Base-by-base conservation (phyloP, 352 stramenopile genomes). In the Pythium periplocum region DNA sequence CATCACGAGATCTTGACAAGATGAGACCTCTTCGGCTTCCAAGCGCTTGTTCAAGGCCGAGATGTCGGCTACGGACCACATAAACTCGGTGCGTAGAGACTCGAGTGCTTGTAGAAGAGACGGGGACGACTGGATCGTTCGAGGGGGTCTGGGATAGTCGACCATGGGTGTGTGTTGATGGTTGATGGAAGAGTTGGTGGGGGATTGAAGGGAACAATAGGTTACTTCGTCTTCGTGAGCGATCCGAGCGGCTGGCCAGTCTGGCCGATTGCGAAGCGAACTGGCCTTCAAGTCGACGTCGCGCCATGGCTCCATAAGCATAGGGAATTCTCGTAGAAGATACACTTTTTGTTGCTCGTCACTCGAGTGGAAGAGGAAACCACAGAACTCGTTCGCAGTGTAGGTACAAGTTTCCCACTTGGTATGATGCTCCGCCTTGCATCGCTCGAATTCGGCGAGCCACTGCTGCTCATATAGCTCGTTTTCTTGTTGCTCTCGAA, bases 321-420 rank as follows among this genome's bases (percentile, higher is more conserved):
- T 78, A 12, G 78, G 71, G 43, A 81, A 88, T 51, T 86, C 62
- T 32, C 59, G 59, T 30, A 79, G 48, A 35, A 88, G 41, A 35
- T 65, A 63, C 36, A 62, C 53, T 38, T 79, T 68, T 55, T 84
- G 69, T 40, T 84, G 73, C 38, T 38, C 42, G 53, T 84, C 63
- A 42, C 66, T 69, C 11, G 66, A 78, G 45, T 75, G 69, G 51
- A 79, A 86, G 34, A 89, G 46, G 42, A 83, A 51, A 0, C 75
- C 78, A 39, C 78, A 89, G 52, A 88, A 89, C 32, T 86, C 75
- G 50, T 87, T 69, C 6, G 78, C 75, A 3, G 64, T 70, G 66
- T 87, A 80, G 17, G 70, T 85, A 53, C 78, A 89, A 9, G 75
- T 85, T 50, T 84, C 66, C 78, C 78, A 86, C 62, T 78, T 79